phyloP scores from a whole-genome alignment of 2,329 filamentous ascomycete genomes.

The Fusarium chuoi region DNA sequence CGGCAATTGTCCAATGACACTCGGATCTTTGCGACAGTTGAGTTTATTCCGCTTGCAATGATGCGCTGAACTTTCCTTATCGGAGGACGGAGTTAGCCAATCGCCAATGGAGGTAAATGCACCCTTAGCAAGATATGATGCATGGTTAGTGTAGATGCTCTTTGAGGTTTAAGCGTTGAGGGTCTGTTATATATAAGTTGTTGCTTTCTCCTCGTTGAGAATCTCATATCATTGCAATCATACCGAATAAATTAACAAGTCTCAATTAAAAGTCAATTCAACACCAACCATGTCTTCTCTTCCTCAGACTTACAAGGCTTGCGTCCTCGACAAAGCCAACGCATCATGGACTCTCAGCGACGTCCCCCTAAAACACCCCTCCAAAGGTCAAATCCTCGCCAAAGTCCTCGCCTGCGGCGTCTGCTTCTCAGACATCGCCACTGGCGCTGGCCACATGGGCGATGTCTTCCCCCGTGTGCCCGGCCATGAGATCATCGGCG shows the following conservation, averaged over 20 bases:
- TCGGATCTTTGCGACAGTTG: background rate
- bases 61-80: background rate
- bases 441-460: conserved; percentile 62
- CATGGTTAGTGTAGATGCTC: background rate
- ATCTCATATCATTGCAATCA: background rate
- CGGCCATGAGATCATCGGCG: conserved; percentile 78
- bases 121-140: background rate
- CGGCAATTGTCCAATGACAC: background rate
- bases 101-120: background rate
- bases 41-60: background rate
- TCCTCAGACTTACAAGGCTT: conserved; percentile 75
- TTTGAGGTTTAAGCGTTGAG: background rate
- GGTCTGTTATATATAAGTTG: background rate
- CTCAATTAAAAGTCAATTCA: background rate
- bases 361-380: conserved; percentile 65
- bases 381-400: conserved; percentile 70
- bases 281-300: conserved; percentile 51
- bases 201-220: no score
- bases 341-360: conserved; percentile 68
- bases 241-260: background rate
- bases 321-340: conserved; percentile 65
- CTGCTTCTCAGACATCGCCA: conserved; percentile 70
- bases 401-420: conserved; percentile 79
- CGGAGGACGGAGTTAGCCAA: conserved; percentile 1
- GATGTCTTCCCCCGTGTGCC: conserved; percentile 69